These are phyloP conservation scores for Limnanthes douglasii DNA, from an alignment of 345 rosid genomes.

Conservation along the genomic window DNA sequence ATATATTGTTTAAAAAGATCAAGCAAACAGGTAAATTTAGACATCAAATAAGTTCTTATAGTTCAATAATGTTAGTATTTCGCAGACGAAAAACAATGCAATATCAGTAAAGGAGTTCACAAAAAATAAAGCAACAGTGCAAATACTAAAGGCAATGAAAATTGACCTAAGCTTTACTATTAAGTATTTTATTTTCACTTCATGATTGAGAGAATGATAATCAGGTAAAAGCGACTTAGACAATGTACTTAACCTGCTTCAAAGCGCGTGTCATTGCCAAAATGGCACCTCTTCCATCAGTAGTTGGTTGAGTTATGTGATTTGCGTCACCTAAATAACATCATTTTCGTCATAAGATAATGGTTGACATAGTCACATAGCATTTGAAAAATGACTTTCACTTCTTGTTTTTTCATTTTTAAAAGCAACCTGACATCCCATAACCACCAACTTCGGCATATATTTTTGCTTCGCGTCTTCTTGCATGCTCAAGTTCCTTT, in stretches of 20 bases:
- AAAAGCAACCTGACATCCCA: slow-evolving; percentile 87
- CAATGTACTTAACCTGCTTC: slow-evolving; percentile 32
- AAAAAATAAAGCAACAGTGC: no score
- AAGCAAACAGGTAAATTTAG: no score
- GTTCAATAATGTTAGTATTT: no score
- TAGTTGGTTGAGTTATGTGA: slow-evolving; percentile 87
- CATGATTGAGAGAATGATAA: no score
- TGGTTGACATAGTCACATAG: not conserved
- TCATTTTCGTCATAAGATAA: not conserved
- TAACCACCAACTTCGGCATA: slow-evolving; percentile 92
- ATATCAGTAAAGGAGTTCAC: no score
- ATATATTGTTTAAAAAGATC: no score
- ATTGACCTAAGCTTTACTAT: no score
- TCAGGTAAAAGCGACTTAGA: not conserved
- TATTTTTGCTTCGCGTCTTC: slow-evolving; percentile 64
- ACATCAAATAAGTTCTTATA: no score
- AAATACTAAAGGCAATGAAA: no score
- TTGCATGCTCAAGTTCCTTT: slow-evolving; percentile 94
- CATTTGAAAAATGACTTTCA: slow-evolving; percentile 1
- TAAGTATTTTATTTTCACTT: no score
- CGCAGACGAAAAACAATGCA: no score
- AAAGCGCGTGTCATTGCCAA: slow-evolving; percentile 84
- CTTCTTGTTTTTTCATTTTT: slow-evolving; percentile 3
- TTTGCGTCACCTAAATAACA: slow-evolving; percentile 69
- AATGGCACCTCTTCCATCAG: slow-evolving; percentile 83